These are phyloP conservation scores for Nitzschia putrida DNA, from an alignment of 108 stramenopile genomes.

Conservation along the genomic window DNA sequence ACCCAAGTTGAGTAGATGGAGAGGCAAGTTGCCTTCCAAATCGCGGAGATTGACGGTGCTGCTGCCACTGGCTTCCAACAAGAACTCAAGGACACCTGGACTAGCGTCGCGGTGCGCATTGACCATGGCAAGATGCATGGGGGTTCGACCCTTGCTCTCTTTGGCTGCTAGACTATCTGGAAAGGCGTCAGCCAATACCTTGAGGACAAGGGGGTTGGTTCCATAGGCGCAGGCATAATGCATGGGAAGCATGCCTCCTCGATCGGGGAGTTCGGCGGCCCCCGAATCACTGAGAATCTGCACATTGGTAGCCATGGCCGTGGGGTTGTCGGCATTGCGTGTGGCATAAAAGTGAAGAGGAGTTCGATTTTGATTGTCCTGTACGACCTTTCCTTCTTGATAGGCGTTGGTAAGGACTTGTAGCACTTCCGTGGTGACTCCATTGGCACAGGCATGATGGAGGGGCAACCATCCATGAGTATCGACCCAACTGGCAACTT, in stretches of 20 bases:
- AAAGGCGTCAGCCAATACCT: slow-evolving; percentile 67
- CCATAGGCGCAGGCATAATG: slow-evolving; percentile 86
- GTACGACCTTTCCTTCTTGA: slow-evolving; percentile 56
- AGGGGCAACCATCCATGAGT: slow-evolving; percentile 75
- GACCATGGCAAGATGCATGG: slow-evolving; percentile 86
- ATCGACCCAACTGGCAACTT: slow-evolving; percentile 63
- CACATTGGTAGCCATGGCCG: slow-evolving; percentile 45
- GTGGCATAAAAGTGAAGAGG: slow-evolving; percentile 74
- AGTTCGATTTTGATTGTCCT: slow-evolving; percentile 68
- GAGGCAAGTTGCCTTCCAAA: slow-evolving; percentile 69
- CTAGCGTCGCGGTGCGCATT: slow-evolving; percentile 78
- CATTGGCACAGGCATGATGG: slow-evolving; percentile 81
- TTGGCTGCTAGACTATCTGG: slow-evolving; percentile 59
- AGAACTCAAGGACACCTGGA: slow-evolving; percentile 64
- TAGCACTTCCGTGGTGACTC: slow-evolving; percentile 61
- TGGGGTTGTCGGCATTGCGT: slow-evolving; percentile 43
- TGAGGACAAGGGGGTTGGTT: slow-evolving; percentile 55
- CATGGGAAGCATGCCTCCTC: slow-evolving; percentile 78
- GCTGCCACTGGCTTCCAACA: slow-evolving; percentile 47
- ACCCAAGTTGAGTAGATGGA: slow-evolving; percentile 66
- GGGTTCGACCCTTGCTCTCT: slow-evolving; percentile 77
- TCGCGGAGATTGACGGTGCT: slow-evolving; percentile 67
- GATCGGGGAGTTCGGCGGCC: slow-evolving; percentile 60
- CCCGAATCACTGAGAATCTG: slow-evolving; percentile 40
- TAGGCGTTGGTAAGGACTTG: slow-evolving; percentile 55